Conservation (phyloP, 2,329 filamentous ascomycete species). For the Talaromyces sp. region DNA sequence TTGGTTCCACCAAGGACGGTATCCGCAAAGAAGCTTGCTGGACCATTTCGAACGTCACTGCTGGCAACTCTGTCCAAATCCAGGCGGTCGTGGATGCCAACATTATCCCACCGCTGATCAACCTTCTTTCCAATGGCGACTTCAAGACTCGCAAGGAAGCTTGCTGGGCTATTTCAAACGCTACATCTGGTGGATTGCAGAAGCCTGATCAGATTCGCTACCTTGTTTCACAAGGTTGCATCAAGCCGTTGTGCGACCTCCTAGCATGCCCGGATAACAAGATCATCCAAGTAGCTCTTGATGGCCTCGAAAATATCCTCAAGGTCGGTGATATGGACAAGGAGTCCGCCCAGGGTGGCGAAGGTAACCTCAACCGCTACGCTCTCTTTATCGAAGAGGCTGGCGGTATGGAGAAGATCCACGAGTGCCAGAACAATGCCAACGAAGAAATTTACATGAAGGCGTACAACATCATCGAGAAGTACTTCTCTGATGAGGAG, state of each 20-base stretch:
- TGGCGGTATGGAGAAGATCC: constrained; percentile 99
- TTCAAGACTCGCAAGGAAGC: constrained; percentile 99
- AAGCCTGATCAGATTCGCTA: constrained; percentile 99
- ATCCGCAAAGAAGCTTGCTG: constrained; percentile 99
- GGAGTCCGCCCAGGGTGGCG: constrained; percentile 60
- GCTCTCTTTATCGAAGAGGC: constrained; percentile 98
- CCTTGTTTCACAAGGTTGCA: constrained; percentile 87
- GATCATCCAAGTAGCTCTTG: constrained; percentile 97
- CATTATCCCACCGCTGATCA: constrained; percentile 93
- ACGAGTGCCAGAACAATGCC: constrained; percentile 99
- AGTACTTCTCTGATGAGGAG: constrained; percentile 99
- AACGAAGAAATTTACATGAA: constrained; percentile 99
- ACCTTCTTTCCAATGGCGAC: constrained; percentile 92
- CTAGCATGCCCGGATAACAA: constrained; percentile 98
- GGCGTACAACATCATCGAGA: constrained; percentile 99
- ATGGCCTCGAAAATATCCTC: constrained; percentile 97
- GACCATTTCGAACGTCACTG: constrained; percentile 99
- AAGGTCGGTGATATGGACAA: constrained; percentile 99
- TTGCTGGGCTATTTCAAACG: constrained; percentile 99
- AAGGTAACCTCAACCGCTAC: constrained; percentile 75
- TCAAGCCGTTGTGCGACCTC: constrained; percentile 94
- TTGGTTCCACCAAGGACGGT: constrained; percentile 96
- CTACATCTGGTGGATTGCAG: constrained; percentile 92
- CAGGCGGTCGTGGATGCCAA: constrained; percentile 95
- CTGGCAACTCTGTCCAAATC: constrained; percentile 96